phyloP scores from a whole-genome alignment of 164 flowering plant genomes.

The Paratinospora sagittata region DNA sequence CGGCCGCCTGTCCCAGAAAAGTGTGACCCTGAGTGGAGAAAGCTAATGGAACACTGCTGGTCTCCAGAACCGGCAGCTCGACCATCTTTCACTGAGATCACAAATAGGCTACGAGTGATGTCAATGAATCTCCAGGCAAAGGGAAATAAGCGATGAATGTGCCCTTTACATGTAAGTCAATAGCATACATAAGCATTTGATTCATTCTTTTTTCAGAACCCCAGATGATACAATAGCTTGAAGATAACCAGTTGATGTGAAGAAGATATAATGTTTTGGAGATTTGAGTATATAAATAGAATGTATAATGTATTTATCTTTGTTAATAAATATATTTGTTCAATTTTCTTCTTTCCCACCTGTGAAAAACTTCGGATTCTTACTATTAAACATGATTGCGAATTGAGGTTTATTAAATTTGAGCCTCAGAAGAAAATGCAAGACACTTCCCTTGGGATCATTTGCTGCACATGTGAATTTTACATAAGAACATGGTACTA shows the following conservation, averaged over 20 bases:
- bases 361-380: not conserved
- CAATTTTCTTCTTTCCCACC: not conserved
- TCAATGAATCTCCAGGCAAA: conserved; percentile 36
- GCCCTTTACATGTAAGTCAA: conserved; percentile 1
- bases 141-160: conserved; percentile 13
- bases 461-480: not conserved
- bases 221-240: conserved; percentile 5
- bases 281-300: not conserved
- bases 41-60: conserved; percentile 85
- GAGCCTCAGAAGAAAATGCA: not conserved
- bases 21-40: conserved; percentile 74
- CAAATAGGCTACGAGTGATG: conserved; percentile 54
- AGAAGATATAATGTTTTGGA: not conserved
- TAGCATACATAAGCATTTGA: conserved; percentile 1
- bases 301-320: not conserved
- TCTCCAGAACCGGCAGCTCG: conserved; percentile 59
- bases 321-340: conserved; percentile 5
- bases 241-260: not conserved
- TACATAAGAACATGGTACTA: not conserved
- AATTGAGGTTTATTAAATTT: not conserved
- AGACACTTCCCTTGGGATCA: not conserved
- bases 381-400: not conserved
- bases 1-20: conserved; percentile 64
- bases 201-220: conserved; percentile 9
- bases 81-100: conserved; percentile 75